Conservation (phyloP, 2,329 filamentous ascomycete genomes). For the Cercospora berteroae region DNA sequence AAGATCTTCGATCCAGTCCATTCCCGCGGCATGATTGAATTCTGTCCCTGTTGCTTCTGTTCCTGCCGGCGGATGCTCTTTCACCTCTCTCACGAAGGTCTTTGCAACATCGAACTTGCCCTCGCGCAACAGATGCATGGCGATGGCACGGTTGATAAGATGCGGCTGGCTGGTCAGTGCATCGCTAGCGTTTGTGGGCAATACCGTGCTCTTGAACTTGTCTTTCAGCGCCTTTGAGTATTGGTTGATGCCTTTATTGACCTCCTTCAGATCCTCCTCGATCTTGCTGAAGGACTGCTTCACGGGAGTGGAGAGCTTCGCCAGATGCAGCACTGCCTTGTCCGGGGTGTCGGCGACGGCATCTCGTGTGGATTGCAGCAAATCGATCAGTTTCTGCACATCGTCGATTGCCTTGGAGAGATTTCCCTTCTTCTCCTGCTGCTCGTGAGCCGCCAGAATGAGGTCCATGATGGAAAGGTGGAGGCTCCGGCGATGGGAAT, state of each 20-base stretch:
- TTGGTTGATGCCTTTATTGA: slow-evolving; percentile 76
- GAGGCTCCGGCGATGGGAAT: not conserved
- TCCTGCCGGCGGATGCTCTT: slow-evolving; percentile 1
- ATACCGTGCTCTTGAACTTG: slow-evolving; percentile 66
- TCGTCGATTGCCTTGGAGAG: slow-evolving; percentile 70
- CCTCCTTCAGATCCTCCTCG: slow-evolving; percentile 76
- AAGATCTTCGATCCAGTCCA: slow-evolving; percentile 27
- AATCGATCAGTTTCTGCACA: slow-evolving; percentile 78
- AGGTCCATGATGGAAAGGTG: slow-evolving; percentile 52
- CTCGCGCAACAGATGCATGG: slow-evolving; percentile 93
- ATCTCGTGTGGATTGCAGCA: slow-evolving; percentile 70
- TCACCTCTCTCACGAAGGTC: slow-evolving; percentile 72
- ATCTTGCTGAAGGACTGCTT: slow-evolving; percentile 77
- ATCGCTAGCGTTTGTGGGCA: slow-evolving; percentile 76
- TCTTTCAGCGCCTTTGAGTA: slow-evolving; percentile 84
- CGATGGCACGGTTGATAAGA: slow-evolving; percentile 88
- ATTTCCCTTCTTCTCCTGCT: slow-evolving; percentile 67
- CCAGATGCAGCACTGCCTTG: slow-evolving; percentile 69
- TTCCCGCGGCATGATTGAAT: slow-evolving; percentile 16
- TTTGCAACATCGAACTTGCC: slow-evolving; percentile 87
- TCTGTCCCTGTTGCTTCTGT: slow-evolving; percentile 10
- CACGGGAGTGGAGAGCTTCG: slow-evolving; percentile 81
- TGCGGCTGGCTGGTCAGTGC: slow-evolving; percentile 71
- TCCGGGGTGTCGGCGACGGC: slow-evolving; percentile 70
- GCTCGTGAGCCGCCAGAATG: slow-evolving; percentile 71